These are phyloP conservation scores for Coniochaeta sp. DNA, from an alignment of 2,329 filamentous ascomycete genomes.

Conservation along the genomic window DNA sequence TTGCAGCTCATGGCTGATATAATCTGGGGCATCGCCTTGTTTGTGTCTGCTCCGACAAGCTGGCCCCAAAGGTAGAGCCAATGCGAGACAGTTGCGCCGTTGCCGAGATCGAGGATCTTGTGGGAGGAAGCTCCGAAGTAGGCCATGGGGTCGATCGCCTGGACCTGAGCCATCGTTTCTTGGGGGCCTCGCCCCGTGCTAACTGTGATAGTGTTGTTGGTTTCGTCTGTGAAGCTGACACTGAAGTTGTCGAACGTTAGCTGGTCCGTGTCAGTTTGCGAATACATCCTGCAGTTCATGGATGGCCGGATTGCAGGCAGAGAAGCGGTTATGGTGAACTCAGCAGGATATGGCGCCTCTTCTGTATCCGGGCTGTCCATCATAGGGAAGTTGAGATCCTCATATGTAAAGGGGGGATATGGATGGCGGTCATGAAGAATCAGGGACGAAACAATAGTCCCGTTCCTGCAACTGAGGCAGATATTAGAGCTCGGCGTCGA, in stretches of 20 bases:
- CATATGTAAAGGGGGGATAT: constrained; percentile 29
- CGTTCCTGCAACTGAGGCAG: constrained; percentile 10
- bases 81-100: constrained; percentile 10
- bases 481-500: constrained; percentile 4
- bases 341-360: constrained; percentile 8
- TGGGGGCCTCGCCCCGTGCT: constrained; percentile 4
- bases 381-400: constrained; percentile 21
- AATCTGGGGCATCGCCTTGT: constrained; percentile 18
- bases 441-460: constrained; percentile 24
- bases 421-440: constrained; percentile 26
- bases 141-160: constrained; percentile 8
- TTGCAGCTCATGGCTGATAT: constrained; percentile 30
- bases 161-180: not conserved
- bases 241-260: constrained; percentile 12
- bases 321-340: constrained; percentile 15
- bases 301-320: constrained; percentile 24
- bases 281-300: constrained; percentile 19
- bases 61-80: constrained; percentile 29
- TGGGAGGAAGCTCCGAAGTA: constrained; percentile 16
- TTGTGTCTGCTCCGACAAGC: constrained; percentile 15
- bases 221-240: constrained; percentile 8
- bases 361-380: constrained; percentile 12
- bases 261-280: constrained; percentile 13
- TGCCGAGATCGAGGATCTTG: constrained; percentile 15
- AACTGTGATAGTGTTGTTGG: constrained; percentile 13